A percentile compares a stretch with the other conserved stretches of the same genome.
phyloP scores from a whole-genome alignment of 495 filamentous ascomycete species.

The Podospora pseudopauciseta region DNA sequence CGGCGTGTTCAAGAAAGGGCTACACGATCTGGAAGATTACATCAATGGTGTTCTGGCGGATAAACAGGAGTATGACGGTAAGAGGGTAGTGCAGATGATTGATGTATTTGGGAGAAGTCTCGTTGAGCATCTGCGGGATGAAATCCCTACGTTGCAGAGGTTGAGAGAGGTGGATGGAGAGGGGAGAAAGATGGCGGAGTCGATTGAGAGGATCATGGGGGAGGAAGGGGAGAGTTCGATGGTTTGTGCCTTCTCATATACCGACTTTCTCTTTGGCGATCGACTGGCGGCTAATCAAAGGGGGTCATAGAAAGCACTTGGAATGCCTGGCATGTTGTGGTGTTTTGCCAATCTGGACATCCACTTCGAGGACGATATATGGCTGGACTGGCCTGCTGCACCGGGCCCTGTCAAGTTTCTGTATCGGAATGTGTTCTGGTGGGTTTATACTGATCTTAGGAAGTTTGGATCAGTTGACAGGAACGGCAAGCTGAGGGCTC shows the following conservation, averaged over 20 bases:
- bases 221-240: slow-evolving; percentile 30
- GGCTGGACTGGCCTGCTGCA: slow-evolving; percentile 33
- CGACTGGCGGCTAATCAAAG: not conserved
- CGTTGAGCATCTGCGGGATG: slow-evolving; percentile 40
- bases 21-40: slow-evolving; percentile 38
- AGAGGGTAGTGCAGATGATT: slow-evolving; percentile 36
- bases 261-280: not conserved
- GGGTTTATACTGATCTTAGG: slow-evolving; percentile 26
- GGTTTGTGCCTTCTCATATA: slow-evolving; percentile 12
- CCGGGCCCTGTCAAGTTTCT: slow-evolving; percentile 28
- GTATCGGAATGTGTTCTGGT: slow-evolving; percentile 25
- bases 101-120: slow-evolving; percentile 40
- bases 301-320: slow-evolving; percentile 18
- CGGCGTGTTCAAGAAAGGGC: slow-evolving; percentile 37
- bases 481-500: slow-evolving; percentile 26
- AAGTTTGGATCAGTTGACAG: slow-evolving; percentile 36
- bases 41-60: slow-evolving; percentile 22
- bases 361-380: slow-evolving; percentile 36
- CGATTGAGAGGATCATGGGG: slow-evolving; percentile 7
- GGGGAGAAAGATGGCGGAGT: slow-evolving; percentile 32
- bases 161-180: slow-evolving; percentile 30
- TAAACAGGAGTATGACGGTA: slow-evolving; percentile 32
- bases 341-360: slow-evolving; percentile 44
- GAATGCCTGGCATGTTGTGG: slow-evolving; percentile 20
- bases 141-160: slow-evolving; percentile 37